Conservation (phyloP, 352 stramenopile species). For the Globisporangium takayamanum region DNA sequence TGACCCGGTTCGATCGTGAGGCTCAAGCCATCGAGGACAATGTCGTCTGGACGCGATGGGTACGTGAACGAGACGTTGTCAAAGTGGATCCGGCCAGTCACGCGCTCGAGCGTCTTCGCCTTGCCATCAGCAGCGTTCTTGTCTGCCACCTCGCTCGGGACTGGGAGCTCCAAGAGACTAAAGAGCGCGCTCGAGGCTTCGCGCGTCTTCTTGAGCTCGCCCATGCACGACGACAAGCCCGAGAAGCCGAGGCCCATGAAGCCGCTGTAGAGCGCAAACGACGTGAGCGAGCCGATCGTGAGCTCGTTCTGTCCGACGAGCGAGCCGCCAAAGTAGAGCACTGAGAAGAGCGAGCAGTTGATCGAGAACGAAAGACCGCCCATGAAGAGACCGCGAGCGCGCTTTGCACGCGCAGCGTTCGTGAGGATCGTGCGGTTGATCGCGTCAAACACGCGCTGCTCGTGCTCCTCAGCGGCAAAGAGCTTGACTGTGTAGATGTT, state of each 20-base stretch:
- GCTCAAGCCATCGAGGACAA: constrained; percentile 58
- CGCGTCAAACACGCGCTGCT: constrained; percentile 56
- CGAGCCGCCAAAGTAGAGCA: constrained; percentile 88
- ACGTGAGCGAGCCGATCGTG: constrained; percentile 87
- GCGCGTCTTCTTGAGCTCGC: constrained; percentile 69
- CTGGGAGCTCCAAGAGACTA: constrained; percentile 45
- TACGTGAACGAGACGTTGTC: constrained; percentile 82
- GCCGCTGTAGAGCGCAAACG: constrained; percentile 88
- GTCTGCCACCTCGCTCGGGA: constrained; percentile 8
- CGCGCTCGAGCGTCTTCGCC: constrained; percentile 23
- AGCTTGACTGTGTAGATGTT: constrained; percentile 89
- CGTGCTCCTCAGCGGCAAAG: constrained; percentile 74
- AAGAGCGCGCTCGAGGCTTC: constrained; percentile 73
- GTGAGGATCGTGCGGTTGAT: constrained; percentile 61
- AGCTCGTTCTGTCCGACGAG: constrained; percentile 80
- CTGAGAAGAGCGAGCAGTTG: constrained; percentile 87
- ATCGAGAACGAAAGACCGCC: constrained; percentile 81
- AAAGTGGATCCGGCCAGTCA: constrained; percentile 70
- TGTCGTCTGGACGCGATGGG: constrained; percentile 58
- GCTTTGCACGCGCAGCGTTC: constrained; percentile 65
- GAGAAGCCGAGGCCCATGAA: constrained; percentile 90
- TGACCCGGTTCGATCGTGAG: constrained; percentile 74
- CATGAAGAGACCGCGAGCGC: constrained; percentile 87
- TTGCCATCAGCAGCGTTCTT: constrained; percentile 20
- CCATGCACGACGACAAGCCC: constrained; percentile 74